These are phyloP conservation scores for Hyphopichia pseudoburtonii DNA, from an alignment of 1,139 yeast species.

Conservation along the genomic window DNA sequence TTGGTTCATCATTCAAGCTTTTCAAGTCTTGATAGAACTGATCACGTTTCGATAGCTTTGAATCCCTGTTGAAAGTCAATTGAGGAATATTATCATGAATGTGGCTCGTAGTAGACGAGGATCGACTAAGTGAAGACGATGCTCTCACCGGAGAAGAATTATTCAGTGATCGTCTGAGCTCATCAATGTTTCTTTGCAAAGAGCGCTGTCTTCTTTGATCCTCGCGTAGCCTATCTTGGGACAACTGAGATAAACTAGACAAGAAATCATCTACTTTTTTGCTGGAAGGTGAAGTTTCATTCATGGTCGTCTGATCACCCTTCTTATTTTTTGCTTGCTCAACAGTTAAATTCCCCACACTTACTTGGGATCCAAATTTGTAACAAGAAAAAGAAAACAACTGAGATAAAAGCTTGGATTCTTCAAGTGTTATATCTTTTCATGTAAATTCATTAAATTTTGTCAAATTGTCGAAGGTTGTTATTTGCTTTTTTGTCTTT, in stretches of 20 bases:
- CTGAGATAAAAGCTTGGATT: too few species aligned
- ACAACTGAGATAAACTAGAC: slow-evolving; percentile 31
- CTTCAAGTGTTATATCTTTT: too few species aligned
- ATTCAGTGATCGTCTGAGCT: slow-evolving; percentile 26
- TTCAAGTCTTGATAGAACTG: slow-evolving; percentile 6
- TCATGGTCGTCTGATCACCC: slow-evolving; percentile 10
- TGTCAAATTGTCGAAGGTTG: too few species aligned
- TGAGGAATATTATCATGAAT: slow-evolving; percentile 14
- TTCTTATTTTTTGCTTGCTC: too few species aligned
- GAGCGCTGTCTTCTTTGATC: slow-evolving; percentile 34
- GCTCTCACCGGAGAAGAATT: slow-evolving; percentile 22
- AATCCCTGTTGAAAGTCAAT: slow-evolving; percentile 20
- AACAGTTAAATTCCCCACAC: too few species aligned
- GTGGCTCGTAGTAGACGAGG: not conserved
- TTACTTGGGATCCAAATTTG: too few species aligned
- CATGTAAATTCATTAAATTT: too few species aligned
- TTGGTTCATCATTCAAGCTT: slow-evolving; percentile 7
- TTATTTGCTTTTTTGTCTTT: not conserved
- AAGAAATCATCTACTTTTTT: slow-evolving; percentile 36
- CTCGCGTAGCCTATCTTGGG: slow-evolving; percentile 31
- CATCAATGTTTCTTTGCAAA: slow-evolving; percentile 31
- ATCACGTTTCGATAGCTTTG: not conserved
- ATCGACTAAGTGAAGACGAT: slow-evolving; percentile 2
- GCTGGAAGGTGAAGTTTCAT: slow-evolving; percentile 26
- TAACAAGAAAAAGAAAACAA: too few species aligned